phyloP scores from a whole-genome alignment of 768 basidiomycete genomes.

The Dentipellis fragilis region DNA sequence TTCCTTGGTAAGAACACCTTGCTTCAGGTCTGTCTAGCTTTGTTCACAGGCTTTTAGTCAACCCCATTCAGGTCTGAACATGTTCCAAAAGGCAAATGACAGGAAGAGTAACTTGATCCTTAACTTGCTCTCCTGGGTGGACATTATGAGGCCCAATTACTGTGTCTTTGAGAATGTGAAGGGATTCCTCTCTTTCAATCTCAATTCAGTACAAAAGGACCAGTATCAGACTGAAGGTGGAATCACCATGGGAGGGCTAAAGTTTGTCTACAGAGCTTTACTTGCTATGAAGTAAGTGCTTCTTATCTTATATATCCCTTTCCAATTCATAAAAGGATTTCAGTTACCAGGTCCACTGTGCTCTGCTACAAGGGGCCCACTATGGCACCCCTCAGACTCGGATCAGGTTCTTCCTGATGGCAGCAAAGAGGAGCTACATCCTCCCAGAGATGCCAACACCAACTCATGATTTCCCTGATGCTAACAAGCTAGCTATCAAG shows the following conservation, averaged over 20 bases:
- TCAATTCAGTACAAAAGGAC: slow-evolving; percentile 27
- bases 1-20: slow-evolving; percentile 51
- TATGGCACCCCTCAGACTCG: slow-evolving; percentile 36
- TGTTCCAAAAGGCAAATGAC: slow-evolving; percentile 59
- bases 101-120: slow-evolving; percentile 60
- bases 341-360: slow-evolving; percentile 36
- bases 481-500: slow-evolving; percentile 40
- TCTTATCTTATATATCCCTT: not conserved
- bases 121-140: slow-evolving; percentile 38
- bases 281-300: slow-evolving; percentile 50
- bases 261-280: slow-evolving; percentile 51
- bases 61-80: slow-evolving; percentile 64
- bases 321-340: not conserved
- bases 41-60: slow-evolving; percentile 35
- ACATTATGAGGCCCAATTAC: slow-evolving; percentile 28
- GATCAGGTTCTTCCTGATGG: slow-evolving; percentile 41
- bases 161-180: slow-evolving; percentile 41
- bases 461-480: slow-evolving; percentile 29
- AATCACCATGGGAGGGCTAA: slow-evolving; percentile 65
- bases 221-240: slow-evolving; percentile 47
- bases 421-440: slow-evolving; percentile 24
- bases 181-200: slow-evolving; percentile 31
- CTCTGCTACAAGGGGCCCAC: slow-evolving; percentile 36
- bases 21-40: not conserved
- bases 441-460: slow-evolving; percentile 33